A percentile compares a stretch with the other conserved stretches of the same genome.
phyloP scores from a whole-genome alignment of 139 green algal species.

The Micromonas commoda region DNA sequence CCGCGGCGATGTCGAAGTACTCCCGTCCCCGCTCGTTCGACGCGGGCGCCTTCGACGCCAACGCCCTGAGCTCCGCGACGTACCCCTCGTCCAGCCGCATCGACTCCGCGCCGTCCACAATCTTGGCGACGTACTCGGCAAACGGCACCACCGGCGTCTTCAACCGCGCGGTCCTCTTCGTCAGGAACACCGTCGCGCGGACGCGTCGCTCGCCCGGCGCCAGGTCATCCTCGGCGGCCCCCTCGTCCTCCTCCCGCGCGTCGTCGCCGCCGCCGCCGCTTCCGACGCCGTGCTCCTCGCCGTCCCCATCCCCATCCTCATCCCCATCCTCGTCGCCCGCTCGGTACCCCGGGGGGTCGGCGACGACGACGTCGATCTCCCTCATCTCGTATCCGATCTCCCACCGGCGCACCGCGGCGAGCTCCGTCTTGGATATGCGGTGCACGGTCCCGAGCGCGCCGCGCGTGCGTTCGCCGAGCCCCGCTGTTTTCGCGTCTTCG shows the following conservation, averaged over 20 bases:
- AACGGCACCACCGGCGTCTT: not conserved
- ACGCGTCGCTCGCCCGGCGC: too few relatives aligned
- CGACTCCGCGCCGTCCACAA: not conserved
- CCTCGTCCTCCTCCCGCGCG: too few relatives aligned
- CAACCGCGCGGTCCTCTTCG: not conserved
- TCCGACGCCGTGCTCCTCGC: too few relatives aligned
- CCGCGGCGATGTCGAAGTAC: not conserved
- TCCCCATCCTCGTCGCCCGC: not conserved
- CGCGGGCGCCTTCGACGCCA: too few relatives aligned
- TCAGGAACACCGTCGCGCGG: not conserved
- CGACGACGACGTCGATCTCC: not conserved
- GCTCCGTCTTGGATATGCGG: not conserved
- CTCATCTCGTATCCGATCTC: not conserved
- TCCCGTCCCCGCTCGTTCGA: not conserved
- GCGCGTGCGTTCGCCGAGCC: too few relatives aligned
- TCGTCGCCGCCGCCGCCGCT: too few relatives aligned
- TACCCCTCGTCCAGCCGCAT: not conserved
- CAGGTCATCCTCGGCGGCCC: too few relatives aligned
- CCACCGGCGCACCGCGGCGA: not conserved
- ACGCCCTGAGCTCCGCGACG: not conserved
- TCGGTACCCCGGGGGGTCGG: too few relatives aligned
- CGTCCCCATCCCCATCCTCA: too few relatives aligned
- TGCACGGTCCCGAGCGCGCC: not conserved
- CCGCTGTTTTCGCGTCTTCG: not conserved
- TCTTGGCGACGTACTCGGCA: not conserved